Conservation (phyloP, 805 yeast genomes). For the Debaryomyces castellii region DNA sequence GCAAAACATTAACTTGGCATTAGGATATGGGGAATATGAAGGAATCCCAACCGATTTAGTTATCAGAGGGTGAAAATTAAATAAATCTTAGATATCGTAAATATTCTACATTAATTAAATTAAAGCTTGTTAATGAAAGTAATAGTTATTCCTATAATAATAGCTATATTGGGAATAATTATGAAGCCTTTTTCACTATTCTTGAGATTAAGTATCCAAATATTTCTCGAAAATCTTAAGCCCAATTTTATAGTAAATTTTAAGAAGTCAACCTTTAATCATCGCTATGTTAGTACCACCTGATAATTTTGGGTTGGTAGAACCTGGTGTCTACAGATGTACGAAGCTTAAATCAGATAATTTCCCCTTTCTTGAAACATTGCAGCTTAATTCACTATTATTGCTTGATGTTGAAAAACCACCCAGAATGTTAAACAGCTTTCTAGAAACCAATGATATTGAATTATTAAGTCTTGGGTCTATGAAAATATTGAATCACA, state of each 20-base stretch:
- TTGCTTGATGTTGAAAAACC: conserved; percentile 86
- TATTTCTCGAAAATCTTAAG: neutral
- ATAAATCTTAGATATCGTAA: neutral
- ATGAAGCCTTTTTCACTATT: too few relatives aligned
- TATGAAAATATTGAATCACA: conserved; percentile 38
- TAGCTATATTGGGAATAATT: too few relatives aligned
- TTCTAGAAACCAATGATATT: conserved; percentile 56
- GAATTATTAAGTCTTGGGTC: conserved; percentile 50
- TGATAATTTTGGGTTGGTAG: conserved; percentile 87
- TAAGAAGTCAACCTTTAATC: neutral
- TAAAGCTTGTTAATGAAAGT: neutral
- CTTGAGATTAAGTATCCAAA: too few relatives aligned
- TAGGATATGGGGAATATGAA: conserved; percentile 90
- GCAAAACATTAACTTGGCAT: conserved; percentile 89
- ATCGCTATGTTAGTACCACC: conserved; percentile 81
- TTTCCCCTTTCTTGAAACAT: conserved; percentile 73
- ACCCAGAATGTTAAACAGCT: conserved; percentile 64
- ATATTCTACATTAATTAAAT: neutral
- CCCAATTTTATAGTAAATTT: neutral
- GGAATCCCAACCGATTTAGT: conserved; percentile 82
- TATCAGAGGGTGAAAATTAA: conserved; percentile 40
- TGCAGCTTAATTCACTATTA: conserved; percentile 65
- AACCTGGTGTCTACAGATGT: conserved; percentile 80
- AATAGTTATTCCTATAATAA: neutral
- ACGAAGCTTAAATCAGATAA: conserved; percentile 74